Evolutionary conservation across 192 early-diverging fungal species (phyloP), one percentile per base, ranked within the genome.

Genomic region (Linderina pennispora): DNA sequence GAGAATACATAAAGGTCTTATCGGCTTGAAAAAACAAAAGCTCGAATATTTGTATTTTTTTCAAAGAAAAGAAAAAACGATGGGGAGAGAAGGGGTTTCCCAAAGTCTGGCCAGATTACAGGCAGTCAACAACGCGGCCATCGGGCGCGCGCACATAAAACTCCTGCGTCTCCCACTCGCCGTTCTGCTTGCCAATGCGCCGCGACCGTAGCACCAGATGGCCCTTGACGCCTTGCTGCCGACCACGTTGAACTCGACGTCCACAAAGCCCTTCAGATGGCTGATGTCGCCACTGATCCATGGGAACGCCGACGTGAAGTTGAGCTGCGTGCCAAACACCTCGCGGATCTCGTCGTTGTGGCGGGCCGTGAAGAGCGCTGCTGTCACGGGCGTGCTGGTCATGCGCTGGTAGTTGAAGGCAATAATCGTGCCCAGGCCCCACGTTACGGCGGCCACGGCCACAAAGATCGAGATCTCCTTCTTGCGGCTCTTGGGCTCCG

Each of bases 401-500:
- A 67, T 66, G 26, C 60, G 64, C 53, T 74, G 71, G 48, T 74
- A 74, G 60, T 74, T 74, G 48, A 74, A 74, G 15, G 64, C 71
- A 23, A 74, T 50, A n/a, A 63, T 36, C 14, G 55, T 45, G 41
- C 71, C 71, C 21, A 55, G 36, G 3, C 71, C 63, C 71, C 63
- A 74, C 3, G 71, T 67, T 14, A 74, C 53, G 2, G 46, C 49
- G 0, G 71, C 54, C 13, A 67, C 59, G 0, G 45, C 63, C 13
- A 57, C 23, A 23, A 73, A 73, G 32, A 73, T 52, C 1, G 35
- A 55, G n/a, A 73, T 31, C 26, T 73, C 70, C 32, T 62, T 63
- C 50, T 61, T 65, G 43, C 59, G 53, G 58, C 59, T 73, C 35
- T 61, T 61, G 8, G 70, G 70, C 4, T 23, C 34, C 1, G 45